Evolutionary conservation across 768 basidiomycete genomes (phyloP).

Genomic region (Tricholoma sp.): DNA sequence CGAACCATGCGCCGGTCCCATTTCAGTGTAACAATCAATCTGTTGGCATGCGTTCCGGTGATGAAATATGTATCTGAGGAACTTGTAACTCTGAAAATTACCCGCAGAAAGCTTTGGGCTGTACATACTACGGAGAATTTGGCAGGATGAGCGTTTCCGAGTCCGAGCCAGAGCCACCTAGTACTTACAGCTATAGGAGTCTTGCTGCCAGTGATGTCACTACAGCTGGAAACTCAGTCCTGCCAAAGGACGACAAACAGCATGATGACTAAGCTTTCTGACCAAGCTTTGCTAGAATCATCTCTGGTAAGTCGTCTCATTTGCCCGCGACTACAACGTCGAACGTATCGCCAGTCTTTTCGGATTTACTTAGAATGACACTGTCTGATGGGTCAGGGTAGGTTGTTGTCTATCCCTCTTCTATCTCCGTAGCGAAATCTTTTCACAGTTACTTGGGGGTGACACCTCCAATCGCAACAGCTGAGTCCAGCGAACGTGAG

Average conservation of each 20-base stretch:
- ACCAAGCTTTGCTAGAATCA: background rate
- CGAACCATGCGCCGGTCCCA: no score
- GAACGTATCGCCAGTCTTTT: background rate
- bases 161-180: no score
- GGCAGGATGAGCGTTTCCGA: no score
- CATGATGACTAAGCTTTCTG: background rate
- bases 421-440: constrained; percentile 1
- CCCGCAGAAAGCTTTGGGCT: no score
- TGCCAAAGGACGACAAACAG: background rate
- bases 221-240: no score
- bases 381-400: constrained; percentile 31
- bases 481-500: constrained; percentile 71
- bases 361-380: background rate
- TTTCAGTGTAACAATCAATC: no score
- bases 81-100: no score
- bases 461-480: constrained; percentile 78
- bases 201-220: no score
- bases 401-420: background rate
- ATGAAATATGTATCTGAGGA: no score
- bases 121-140: no score
- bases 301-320: background rate
- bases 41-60: no score
- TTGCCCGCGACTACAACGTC: background rate
- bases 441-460: constrained; percentile 67
- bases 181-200: no score